These are phyloP conservation scores for Podila epicladia DNA, from an alignment of 192 early-diverging fungal genomes.

Conservation along the genomic window DNA sequence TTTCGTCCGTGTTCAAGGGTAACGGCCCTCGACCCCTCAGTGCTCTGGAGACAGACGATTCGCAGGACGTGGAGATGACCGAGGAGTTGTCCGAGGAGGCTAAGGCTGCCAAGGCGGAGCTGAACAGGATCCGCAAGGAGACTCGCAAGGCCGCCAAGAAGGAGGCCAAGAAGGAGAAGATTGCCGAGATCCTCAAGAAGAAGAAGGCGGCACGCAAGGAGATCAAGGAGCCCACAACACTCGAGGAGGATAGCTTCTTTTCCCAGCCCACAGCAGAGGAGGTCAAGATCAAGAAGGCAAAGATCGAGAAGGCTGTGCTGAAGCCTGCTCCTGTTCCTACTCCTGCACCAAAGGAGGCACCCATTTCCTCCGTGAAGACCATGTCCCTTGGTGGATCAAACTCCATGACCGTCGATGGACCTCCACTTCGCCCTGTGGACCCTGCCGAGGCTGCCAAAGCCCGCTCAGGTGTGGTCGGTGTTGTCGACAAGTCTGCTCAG, in stretches of 20 bases:
- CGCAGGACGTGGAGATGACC: constrained; percentile 10
- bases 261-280: constrained; percentile 25
- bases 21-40: constrained; percentile 49
- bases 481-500: constrained; percentile 56
- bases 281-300: constrained; percentile 39
- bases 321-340: constrained; percentile 4
- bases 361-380: background rate
- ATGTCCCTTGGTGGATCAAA: background rate
- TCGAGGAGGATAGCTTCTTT: constrained; percentile 49
- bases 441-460: constrained; percentile 43
- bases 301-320: constrained; percentile 17
- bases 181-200: constrained; percentile 15
- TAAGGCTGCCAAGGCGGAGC: constrained; percentile 26
- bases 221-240: constrained; percentile 28
- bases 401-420: background rate
- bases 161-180: constrained; percentile 41
- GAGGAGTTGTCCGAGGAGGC: constrained; percentile 29
- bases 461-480: constrained; percentile 54
- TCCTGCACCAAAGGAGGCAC: background rate
- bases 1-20: constrained; percentile 45
- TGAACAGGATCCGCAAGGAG: constrained; percentile 31
- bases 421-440: constrained; percentile 8
- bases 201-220: constrained; percentile 49
- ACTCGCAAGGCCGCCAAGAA: constrained; percentile 24
- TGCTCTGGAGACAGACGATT: constrained; percentile 11